Conservation (phyloP, 768 basidiomycete species). For the Psilocybe cyanescens region DNA sequence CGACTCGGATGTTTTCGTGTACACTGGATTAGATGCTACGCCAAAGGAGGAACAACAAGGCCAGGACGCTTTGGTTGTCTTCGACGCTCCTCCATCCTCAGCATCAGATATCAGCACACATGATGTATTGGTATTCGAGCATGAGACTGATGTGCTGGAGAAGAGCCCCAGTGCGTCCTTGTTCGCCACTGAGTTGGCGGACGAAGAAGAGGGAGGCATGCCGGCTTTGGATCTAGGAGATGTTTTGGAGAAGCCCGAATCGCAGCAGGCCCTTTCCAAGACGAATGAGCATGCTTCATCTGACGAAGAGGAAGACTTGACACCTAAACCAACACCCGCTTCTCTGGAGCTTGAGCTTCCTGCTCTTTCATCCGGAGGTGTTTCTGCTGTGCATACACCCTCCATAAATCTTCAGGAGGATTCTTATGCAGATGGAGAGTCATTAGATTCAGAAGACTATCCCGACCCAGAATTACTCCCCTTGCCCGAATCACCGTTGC, state of each 20-base stretch:
- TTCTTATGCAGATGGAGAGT: neutral
- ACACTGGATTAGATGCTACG: neutral
- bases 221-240: conserved; percentile 8
- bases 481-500: conserved; percentile 29
- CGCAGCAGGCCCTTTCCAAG: neutral
- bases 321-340: conserved; percentile 2
- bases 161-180: conserved; percentile 17
- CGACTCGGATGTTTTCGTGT: conserved; percentile 13
- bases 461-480: conserved; percentile 49
- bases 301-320: neutral
- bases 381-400: neutral
- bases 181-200: conserved; percentile 13
- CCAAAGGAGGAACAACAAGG: neutral
- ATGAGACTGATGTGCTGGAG: conserved; percentile 13
- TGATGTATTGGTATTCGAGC: neutral
- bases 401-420: neutral
- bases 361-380: neutral
- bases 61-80: conserved; percentile 2
- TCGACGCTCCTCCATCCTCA: neutral
- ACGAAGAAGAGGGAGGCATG: conserved; percentile 11
- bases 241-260: neutral
- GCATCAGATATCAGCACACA: neutral
- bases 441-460: conserved; percentile 15
- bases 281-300: neutral
- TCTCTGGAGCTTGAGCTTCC: neutral